Evolutionary conservation across 2,329 filamentous ascomycete genomes (phyloP), one percentile per base, ranked within the genome.

Genomic region (Aschersonia sp.): DNA sequence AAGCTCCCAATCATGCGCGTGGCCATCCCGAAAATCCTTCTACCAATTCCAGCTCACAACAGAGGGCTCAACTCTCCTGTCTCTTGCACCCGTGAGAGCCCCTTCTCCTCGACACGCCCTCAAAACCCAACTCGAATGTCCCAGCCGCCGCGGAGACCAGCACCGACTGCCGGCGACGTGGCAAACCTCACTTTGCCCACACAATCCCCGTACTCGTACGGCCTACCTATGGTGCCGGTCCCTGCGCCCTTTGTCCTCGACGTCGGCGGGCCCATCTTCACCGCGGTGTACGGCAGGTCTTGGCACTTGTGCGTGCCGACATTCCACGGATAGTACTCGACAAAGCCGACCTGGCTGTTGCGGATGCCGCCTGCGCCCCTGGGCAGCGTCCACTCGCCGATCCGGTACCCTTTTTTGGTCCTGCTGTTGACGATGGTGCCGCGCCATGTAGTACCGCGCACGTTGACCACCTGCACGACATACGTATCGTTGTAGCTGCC

Each of bases 291-390:
- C 35, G 55, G 55, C 35, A 56, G 43, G 8, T 46, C 31, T 4
- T 11, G 9, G 48, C 56, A 58, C 5, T 48, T 5, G 30, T 53
- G 54, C 31, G 31, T 40, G 12, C 43, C 35, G 12, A 22, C 48
- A 45, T 57, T 57, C 53, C 52, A 56, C 2, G 46, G 48, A 41
- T 52, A 57, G 40, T 55, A 56, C 37, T 58, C 55, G 11, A 57
- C 49, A 42, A 58, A 58, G 30, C 55, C 55, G 1, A 41, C 41
- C 40, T 54, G 48, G 6, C 14, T 31, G 9, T 12, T 30, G 33
- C 44, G 12, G 33, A 57, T 53, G 30, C 50, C 50, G 2, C 54
- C 53, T 1, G 54, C 49, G 2, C 40, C 45, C 2, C n/a, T 10
- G 5, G 55, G 55, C 42, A 56, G 45, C 6, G 50, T 53, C 33